Evolutionary conservation across 345 rosid genomes (phyloP).

Genomic region (Eutrema heterophyllum): DNA sequence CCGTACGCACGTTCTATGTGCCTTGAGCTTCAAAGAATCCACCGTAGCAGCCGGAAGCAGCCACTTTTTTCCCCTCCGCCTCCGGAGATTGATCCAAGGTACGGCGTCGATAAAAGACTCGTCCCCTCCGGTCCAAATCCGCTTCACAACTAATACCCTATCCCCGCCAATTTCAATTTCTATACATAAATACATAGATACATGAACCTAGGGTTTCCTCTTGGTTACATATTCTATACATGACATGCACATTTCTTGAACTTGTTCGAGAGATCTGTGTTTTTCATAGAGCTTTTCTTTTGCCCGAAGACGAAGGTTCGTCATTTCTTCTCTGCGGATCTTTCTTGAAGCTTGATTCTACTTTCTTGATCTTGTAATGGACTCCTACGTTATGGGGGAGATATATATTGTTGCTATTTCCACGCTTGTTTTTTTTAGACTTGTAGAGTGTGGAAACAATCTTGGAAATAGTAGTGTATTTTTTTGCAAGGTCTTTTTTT

Average conservation of each 20-base stretch:
- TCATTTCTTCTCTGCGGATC: not conserved
- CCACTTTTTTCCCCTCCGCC: constrained; percentile 16
- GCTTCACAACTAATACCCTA: constrained; percentile 53
- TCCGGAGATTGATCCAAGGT: constrained; percentile 68
- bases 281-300: not conserved
- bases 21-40: constrained; percentile 31
- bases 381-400: not conserved
- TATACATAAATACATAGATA: constrained; percentile 1
- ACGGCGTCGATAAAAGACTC: constrained; percentile 73
- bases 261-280: not conserved
- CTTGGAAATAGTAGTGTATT: constrained; percentile 19
- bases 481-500: not conserved
- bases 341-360: not conserved
- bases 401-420: constrained; percentile 19
- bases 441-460: constrained; percentile 24
- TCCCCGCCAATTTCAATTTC: not conserved
- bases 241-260: not conserved
- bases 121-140: constrained; percentile 96
- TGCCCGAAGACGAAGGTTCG: not conserved
- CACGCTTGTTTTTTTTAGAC: constrained; percentile 23
- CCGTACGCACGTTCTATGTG: constrained; percentile 34
- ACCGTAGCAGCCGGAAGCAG: constrained; percentile 17
- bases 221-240: not conserved
- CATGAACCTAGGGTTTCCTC: not conserved
- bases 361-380: constrained; percentile 9